Percentiles rank a stretch among this genome's conserved stretches.
These are phyloP conservation scores for Penicillium maclennaniae DNA, from an alignment of 495 filamentous ascomycete genomes.

Conservation along the genomic window DNA sequence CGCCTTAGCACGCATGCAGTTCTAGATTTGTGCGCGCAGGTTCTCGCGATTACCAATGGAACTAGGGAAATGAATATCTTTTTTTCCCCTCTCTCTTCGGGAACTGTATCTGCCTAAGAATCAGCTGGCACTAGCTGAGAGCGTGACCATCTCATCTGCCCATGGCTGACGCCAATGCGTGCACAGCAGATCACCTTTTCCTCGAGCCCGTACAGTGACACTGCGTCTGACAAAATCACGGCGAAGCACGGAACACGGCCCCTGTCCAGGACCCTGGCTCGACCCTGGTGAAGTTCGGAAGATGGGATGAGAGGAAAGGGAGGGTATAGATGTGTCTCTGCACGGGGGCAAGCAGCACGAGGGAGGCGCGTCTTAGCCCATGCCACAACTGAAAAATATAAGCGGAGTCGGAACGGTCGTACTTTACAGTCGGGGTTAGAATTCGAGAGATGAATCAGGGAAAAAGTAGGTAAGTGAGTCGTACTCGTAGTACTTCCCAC, in stretches of 20 bases:
- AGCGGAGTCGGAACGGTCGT: conserved; percentile 8
- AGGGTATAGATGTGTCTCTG: neutral
- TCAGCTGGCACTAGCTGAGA: neutral
- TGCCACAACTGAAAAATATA: conserved; percentile 1
- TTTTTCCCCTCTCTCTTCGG: neutral
- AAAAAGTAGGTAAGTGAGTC: neutral
- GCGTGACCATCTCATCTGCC: neutral
- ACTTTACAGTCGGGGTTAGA: conserved; percentile 11
- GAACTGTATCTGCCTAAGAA: neutral
- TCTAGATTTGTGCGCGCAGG: neutral
- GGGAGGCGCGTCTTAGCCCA: conserved; percentile 6
- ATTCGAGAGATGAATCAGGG: conserved; percentile 9
- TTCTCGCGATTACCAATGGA: neutral
- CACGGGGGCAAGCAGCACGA: neutral
- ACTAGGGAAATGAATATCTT: conserved; percentile 3
- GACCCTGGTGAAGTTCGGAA: neutral
- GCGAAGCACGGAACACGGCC: neutral
- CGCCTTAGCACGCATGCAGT: neutral
- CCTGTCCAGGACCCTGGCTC: neutral
- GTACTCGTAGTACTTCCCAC: neutral
- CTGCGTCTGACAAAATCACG: neutral
- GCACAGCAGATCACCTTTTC: conserved; percentile 3
- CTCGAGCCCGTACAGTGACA: conserved; percentile 13
- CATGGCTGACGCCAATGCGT: conserved; percentile 8
- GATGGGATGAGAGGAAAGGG: neutral